Conservation (phyloP, 164 flowering plant genomes). For the Pachysandra terminalis region DNA sequence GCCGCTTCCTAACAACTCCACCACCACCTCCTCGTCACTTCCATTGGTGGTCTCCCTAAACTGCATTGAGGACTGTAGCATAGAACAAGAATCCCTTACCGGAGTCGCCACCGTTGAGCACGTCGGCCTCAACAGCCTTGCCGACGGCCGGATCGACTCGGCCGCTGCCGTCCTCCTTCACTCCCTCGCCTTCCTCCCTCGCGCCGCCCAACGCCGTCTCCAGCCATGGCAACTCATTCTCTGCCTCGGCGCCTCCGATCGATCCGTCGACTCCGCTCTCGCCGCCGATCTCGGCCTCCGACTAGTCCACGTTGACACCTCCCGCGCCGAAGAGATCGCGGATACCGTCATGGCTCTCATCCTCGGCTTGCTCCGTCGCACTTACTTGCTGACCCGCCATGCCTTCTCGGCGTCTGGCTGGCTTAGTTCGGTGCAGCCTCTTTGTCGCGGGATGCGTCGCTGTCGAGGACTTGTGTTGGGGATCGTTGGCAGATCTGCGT, state of each 20-base stretch:
- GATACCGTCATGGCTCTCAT: slow-evolving; percentile 95
- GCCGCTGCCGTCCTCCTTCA: slow-evolving; percentile 88
- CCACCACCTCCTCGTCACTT: slow-evolving; percentile 26
- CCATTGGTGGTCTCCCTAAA: slow-evolving; percentile 80
- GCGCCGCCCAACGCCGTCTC: slow-evolving; percentile 97
- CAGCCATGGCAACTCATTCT: slow-evolving; percentile 86
- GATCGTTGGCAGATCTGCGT: slow-evolving; percentile 87
- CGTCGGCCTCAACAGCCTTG: slow-evolving; percentile 63
- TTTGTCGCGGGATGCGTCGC: slow-evolving; percentile 94
- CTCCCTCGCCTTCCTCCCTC: slow-evolving; percentile 92
- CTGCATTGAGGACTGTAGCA: slow-evolving; percentile 77
- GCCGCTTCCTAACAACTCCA: slow-evolving; percentile 30
- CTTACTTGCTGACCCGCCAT: slow-evolving; percentile 79
- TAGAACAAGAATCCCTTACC: slow-evolving; percentile 64
- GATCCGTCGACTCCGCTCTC: slow-evolving; percentile 82
- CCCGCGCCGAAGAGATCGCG: slow-evolving; percentile 94
- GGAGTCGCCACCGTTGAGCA: slow-evolving; percentile 77
- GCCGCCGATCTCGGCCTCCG: slow-evolving; percentile 89
- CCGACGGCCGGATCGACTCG: slow-evolving; percentile 82
- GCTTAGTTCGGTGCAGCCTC: slow-evolving; percentile 96
- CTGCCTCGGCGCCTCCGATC: slow-evolving; percentile 94
- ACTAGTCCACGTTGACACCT: slow-evolving; percentile 81
- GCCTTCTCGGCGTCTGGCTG: slow-evolving; percentile 87
- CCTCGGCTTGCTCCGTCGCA: slow-evolving; percentile 79
- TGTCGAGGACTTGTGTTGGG: slow-evolving; percentile 93